Conservation (phyloP, 164 flowering plant genomes). For the Magnolia kwangsiensis region DNA sequence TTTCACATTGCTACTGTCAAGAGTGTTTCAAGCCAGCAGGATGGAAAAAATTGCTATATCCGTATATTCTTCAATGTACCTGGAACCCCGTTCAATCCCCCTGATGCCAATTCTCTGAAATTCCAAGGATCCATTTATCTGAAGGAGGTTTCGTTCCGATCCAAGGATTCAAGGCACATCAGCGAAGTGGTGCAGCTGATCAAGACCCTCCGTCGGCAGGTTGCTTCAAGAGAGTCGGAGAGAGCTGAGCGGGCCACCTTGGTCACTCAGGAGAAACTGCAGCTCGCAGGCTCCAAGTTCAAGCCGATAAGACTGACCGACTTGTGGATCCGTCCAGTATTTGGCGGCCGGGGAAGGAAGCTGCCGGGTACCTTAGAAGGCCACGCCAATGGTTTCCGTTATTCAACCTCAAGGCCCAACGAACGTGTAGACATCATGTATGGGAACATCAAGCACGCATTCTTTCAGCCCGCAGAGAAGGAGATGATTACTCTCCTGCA, state of each 20-base stretch:
- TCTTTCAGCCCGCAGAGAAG: constrained; percentile 79
- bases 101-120: constrained; percentile 54
- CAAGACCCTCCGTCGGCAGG: constrained; percentile 66
- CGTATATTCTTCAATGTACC: constrained; percentile 78
- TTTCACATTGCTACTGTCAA: constrained; percentile 70
- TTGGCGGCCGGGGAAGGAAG: constrained; percentile 74
- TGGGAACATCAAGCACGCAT: constrained; percentile 73
- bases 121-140: constrained; percentile 57
- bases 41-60: constrained; percentile 57
- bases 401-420: constrained; percentile 56
- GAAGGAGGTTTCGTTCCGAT: constrained; percentile 80
- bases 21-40: constrained; percentile 70
- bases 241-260: constrained; percentile 83
- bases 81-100: constrained; percentile 64
- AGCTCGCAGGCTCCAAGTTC: constrained; percentile 47
- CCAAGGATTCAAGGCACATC: constrained; percentile 74
- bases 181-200: constrained; percentile 72
- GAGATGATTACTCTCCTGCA: constrained; percentile 78
- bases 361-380: constrained; percentile 63
- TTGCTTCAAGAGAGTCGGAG: constrained; percentile 69
- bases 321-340: constrained; percentile 71
- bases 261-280: constrained; percentile 76
- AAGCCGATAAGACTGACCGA: constrained; percentile 62
- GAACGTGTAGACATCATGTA: constrained; percentile 74
- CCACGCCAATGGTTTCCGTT: constrained; percentile 69